Percentiles rank a stretch among this genome's conserved stretches.
Evolutionary conservation across 2,329 filamentous ascomycete genomes (phyloP).

Genomic region (Fusarium bactridioides): DNA sequence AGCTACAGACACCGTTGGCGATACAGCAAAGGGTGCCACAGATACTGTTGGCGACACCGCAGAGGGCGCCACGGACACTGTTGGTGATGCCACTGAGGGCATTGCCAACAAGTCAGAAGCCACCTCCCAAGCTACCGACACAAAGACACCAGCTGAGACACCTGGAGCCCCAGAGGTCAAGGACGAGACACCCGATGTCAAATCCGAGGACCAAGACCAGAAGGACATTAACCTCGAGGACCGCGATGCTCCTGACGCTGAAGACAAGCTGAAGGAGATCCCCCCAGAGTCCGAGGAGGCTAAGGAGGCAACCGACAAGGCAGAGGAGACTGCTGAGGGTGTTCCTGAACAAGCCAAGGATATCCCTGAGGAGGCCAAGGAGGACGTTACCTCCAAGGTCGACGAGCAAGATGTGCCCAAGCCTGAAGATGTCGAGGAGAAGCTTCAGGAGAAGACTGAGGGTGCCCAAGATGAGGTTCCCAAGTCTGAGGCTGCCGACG

Average conservation of each 20-base stretch:
- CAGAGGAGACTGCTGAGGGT: slow-evolving; percentile 30
- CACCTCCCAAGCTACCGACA: slow-evolving; percentile 17
- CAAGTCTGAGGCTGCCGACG: slow-evolving; percentile 13
- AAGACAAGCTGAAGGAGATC: slow-evolving; percentile 25
- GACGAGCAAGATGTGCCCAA: slow-evolving; percentile 27
- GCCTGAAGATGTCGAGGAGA: slow-evolving; percentile 15
- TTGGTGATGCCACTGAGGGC: slow-evolving; percentile 32
- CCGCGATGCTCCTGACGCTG: slow-evolving; percentile 27
- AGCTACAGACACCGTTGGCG: background rate
- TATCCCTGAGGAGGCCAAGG: slow-evolving; percentile 22
- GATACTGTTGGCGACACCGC: slow-evolving; percentile 13
- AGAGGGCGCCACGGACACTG: slow-evolving; percentile 2
- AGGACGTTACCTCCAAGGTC: slow-evolving; percentile 23
- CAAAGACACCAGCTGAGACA: slow-evolving; percentile 25
- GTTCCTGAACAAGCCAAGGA: slow-evolving; percentile 18
- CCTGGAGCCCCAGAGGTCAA: slow-evolving; percentile 26
- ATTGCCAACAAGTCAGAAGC: slow-evolving; percentile 28
- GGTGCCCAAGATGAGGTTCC: slow-evolving; percentile 36
- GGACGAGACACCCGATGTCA: slow-evolving; percentile 18
- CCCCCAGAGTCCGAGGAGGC: slow-evolving; percentile 21
- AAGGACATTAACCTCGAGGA: slow-evolving; percentile 31
- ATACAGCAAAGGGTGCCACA: slow-evolving; percentile 8
- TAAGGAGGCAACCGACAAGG: slow-evolving; percentile 20
- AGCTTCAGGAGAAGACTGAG: slow-evolving; percentile 25
- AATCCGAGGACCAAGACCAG: slow-evolving; percentile 12